Conservation (phyloP, 305 asterid genomes). For the Solanum aculeatissimum region DNA sequence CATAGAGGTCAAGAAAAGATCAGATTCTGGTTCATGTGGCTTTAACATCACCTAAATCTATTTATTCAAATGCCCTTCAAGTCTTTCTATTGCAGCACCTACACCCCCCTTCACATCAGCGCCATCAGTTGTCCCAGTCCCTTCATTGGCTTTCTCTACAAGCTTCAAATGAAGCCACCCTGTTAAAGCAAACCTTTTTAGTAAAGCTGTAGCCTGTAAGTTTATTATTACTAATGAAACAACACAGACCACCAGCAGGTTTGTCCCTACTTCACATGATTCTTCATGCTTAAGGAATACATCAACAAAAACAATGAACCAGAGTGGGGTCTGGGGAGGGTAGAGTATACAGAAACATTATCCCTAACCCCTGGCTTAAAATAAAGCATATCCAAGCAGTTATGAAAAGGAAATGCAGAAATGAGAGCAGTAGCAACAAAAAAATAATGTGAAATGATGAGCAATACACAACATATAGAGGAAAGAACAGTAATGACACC, state of each 20-base stretch:
- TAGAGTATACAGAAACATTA: too few species aligned
- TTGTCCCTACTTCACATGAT: not conserved
- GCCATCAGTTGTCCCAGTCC: constrained; percentile 20
- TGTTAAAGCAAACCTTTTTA: constrained; percentile 14
- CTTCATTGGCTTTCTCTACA: constrained; percentile 84
- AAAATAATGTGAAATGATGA: too few species aligned
- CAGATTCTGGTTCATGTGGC: not conserved
- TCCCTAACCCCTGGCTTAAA: too few species aligned
- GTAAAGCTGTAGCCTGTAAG: not conserved
- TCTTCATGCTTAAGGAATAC: not conserved
- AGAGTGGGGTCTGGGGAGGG: too few species aligned
- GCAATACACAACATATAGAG: too few species aligned
- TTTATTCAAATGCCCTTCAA: constrained; percentile 48
- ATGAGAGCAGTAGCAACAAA: too few species aligned
- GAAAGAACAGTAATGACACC: too few species aligned
- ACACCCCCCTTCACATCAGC: constrained; percentile 34
- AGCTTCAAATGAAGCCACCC: constrained; percentile 96
- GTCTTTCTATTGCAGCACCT: constrained; percentile 64
- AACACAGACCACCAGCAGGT: not conserved
- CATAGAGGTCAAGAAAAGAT: not conserved
- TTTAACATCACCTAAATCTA: constrained; percentile 2
- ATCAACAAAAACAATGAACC: too few species aligned
- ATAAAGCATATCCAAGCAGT: too few species aligned
- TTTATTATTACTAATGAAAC: not conserved
- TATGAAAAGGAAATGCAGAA: too few species aligned